Conservation (phyloP, 441 rosid species). For the Jatropha podagrica region DNA sequence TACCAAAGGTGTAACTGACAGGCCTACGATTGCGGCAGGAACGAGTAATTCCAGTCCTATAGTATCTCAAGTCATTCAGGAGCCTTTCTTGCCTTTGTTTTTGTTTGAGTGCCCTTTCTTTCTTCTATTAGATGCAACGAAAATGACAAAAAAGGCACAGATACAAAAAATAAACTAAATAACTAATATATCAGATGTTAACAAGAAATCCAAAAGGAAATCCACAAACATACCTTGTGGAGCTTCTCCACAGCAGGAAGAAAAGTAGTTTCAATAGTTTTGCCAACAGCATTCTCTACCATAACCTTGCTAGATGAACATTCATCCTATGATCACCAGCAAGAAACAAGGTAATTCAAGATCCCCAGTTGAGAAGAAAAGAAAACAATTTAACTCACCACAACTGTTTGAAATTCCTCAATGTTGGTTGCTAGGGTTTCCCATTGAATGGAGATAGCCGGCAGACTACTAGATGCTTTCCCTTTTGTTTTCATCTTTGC, state of each 20-base stretch:
- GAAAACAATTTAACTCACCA: slow-evolving; percentile 43
- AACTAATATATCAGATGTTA: background rate
- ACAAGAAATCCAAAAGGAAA: background rate
- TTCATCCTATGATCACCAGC: slow-evolving; percentile 51
- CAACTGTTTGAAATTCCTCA: slow-evolving; percentile 53
- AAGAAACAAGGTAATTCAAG: slow-evolving; percentile 20
- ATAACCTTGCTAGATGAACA: slow-evolving; percentile 53
- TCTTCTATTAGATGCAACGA: slow-evolving; percentile 47
- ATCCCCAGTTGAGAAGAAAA: slow-evolving; percentile 12
- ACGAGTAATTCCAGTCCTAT: slow-evolving; percentile 41
- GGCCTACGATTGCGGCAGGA: slow-evolving; percentile 64
- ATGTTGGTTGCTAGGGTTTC: slow-evolving; percentile 80
- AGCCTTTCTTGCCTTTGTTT: slow-evolving; percentile 58
- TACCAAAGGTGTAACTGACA: slow-evolving; percentile 77
- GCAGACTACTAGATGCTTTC: slow-evolving; percentile 32
- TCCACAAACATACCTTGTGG: slow-evolving; percentile 47
- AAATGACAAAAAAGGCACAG: slow-evolving; percentile 13
- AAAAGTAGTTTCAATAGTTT: slow-evolving; percentile 48
- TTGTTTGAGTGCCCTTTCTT: slow-evolving; percentile 58
- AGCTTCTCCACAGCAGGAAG: slow-evolving; percentile 60
- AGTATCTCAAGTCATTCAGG: slow-evolving; percentile 38
- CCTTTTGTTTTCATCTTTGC: slow-evolving; percentile 33
- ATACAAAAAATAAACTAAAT: background rate
- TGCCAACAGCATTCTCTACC: slow-evolving; percentile 52
- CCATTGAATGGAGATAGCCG: slow-evolving; percentile 44